Percentiles rank a stretch among this genome's conserved stretches.
These are phyloP conservation scores for Yamadazyma diospyri DNA, from an alignment of 1,139 yeast genomes.

Conservation along the genomic window DNA sequence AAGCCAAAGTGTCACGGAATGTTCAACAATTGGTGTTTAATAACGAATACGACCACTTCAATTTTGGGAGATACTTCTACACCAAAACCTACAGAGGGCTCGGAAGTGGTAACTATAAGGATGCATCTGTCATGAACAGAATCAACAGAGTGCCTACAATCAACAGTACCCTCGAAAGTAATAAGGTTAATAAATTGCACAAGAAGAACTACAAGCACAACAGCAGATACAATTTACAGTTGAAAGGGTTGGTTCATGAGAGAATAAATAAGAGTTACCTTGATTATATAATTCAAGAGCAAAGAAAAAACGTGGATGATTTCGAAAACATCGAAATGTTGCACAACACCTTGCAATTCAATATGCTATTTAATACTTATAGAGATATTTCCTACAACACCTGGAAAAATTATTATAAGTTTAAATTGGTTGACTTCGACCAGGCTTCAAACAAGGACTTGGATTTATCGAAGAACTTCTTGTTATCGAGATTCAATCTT, in stretches of 20 bases:
- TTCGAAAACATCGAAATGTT: conserved; percentile 41
- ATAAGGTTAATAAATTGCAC: conserved; percentile 13
- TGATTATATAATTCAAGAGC: conserved; percentile 27
- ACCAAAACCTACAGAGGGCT: conserved; percentile 43
- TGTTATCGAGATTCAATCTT: conserved; percentile 26
- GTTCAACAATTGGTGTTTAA: conserved; percentile 35
- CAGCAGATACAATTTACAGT: conserved; percentile 23
- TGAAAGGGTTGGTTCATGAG: conserved; percentile 41
- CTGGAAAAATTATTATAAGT: conserved; percentile 38
- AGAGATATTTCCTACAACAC: conserved; percentile 39
- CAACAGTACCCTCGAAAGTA: conserved; percentile 5
- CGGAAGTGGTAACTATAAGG: conserved; percentile 47
- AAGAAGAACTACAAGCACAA: conserved; percentile 10
- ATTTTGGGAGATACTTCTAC: conserved; percentile 38
- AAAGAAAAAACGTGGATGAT: conserved; percentile 35
- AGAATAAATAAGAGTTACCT: conserved; percentile 30
- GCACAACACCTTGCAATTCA: conserved; percentile 42
- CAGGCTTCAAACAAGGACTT: conserved; percentile 20
- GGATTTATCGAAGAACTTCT: conserved; percentile 4
- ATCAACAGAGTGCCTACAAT: conserved; percentile 26
- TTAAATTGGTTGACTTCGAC: conserved; percentile 40
- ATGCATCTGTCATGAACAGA: conserved; percentile 40
- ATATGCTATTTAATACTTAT: conserved; percentile 39
- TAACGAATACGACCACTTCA: conserved; percentile 34
- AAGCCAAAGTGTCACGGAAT: conserved; percentile 29